These are phyloP conservation scores for Spongiforma sp. DNA, from an alignment of 1,284 basidiomycete genomes.

Conservation along the genomic window DNA sequence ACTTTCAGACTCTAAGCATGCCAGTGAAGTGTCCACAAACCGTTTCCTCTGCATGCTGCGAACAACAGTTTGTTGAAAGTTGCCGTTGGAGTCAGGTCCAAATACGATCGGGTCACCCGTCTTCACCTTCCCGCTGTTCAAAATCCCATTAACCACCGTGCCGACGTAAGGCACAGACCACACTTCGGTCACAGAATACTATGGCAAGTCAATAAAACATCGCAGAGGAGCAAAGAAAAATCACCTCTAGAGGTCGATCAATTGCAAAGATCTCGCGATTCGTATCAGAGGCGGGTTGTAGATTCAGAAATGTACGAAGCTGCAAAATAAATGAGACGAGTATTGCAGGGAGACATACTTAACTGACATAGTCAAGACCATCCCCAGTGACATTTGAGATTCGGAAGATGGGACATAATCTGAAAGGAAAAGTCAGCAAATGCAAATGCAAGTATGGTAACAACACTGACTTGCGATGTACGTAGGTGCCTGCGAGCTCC, in stretches of 20 bases:
- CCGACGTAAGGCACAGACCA: conserved; percentile 96
- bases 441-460: neutral
- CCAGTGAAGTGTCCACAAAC: conserved; percentile 40
- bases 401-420: conserved; percentile 92
- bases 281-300: conserved; percentile 83
- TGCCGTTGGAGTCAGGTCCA: conserved; percentile 94
- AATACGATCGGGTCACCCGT: conserved; percentile 85
- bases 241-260: conserved; percentile 89
- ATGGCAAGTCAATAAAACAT: conserved; percentile 14
- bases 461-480: conserved; percentile 31
- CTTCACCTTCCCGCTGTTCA: conserved; percentile 80
- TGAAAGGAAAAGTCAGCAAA: conserved; percentile 37
- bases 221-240: conserved; percentile 3
- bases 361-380: conserved; percentile 77
- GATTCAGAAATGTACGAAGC: conserved; percentile 86
- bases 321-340: conserved; percentile 34
- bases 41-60: conserved; percentile 96
- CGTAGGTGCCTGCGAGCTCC: conserved; percentile 75
- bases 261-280: conserved; percentile 80
- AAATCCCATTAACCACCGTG: conserved; percentile 93
- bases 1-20: conserved; percentile 6
- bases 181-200: conserved; percentile 85
- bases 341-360: conserved; percentile 2
- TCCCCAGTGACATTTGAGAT: conserved; percentile 96
- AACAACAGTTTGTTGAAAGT: conserved; percentile 82